Base-by-base conservation (phyloP, 2,329 filamentous ascomycete genomes). In the Ophiostoma sp. region DNA sequence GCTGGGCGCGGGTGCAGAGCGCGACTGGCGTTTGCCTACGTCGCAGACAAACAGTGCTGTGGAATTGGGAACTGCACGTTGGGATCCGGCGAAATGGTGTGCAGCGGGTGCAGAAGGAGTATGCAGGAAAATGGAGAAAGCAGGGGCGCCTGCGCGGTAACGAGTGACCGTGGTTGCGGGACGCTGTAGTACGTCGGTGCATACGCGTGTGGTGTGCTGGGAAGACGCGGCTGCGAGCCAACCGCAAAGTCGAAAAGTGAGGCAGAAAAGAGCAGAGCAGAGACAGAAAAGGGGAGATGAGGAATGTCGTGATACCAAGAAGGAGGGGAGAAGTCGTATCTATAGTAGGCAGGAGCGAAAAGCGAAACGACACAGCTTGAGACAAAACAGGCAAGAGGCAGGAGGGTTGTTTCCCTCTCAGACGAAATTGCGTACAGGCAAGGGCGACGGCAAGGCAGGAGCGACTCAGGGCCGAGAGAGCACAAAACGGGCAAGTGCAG, bases 121-220 rank as follows among this genome's bases (percentile, higher is more conserved):
- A 70, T 62, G 70, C 71, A 71, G 42, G 68, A 60, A 64, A 67
- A 72, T 70, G 71, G 71, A 71, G 70, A 69, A 44, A 41, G 47
- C 65, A 64, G 66, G 68, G 66, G 41, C 38, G 12, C 36, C 58
- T 62, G 36, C 14, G 45, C 14, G 45, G 45, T 47, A 16, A 16
- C 11, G 45, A 47, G 16, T 52, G 38, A 4, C 42, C 7, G n/a
- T 45, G 62, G 49, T 55, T 47, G 64, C 49, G 44, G 55, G 38
- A 62, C 44, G 67, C 49, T 11, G 63, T 49, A 7, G 7, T 42
- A 66, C n/a, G n/a, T n/a, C n/a, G n/a, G n/a, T n/a, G n/a, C n/a
- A n/a, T n/a, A n/a, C 6, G 49, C 49, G 49, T 27, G 49, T 18
- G 49, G 49, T 36, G 49, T 55, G 49, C 27, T 55, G 49, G 27